phyloP scores from a whole-genome alignment of 108 stramenopile species.

The Cylindrotheca fusiformis region DNA sequence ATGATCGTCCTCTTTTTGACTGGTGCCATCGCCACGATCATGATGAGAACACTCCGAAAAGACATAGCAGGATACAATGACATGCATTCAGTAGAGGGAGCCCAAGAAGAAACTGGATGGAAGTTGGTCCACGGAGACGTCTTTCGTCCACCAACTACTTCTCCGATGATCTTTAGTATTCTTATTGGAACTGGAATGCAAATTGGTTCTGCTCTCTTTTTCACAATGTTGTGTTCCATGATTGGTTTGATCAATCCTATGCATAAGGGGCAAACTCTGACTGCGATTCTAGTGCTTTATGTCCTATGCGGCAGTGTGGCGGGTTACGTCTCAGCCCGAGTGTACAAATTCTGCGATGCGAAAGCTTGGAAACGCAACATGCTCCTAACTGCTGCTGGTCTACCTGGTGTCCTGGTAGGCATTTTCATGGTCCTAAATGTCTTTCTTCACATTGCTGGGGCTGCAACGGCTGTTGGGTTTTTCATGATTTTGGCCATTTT shows the following conservation, averaged over 20 bases:
- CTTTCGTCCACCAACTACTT: conserved; percentile 86
- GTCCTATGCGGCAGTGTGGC: conserved; percentile 89
- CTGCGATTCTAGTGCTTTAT: conserved; percentile 84
- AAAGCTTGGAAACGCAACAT: conserved; percentile 78
- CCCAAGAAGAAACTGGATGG: conserved; percentile 96
- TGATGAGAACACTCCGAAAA: conserved; percentile 90
- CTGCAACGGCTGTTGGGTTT: conserved; percentile 89
- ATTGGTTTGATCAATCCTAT: conserved; percentile 88
- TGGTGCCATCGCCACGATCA: conserved; percentile 92
- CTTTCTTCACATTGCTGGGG: conserved; percentile 74
- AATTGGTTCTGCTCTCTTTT: conserved; percentile 78
- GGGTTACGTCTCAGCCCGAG: conserved; percentile 82
- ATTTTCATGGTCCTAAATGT: conserved; percentile 87
- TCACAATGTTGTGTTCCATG: conserved; percentile 76
- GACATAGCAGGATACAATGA: conserved; percentile 98
- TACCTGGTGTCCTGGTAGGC: conserved; percentile 76
- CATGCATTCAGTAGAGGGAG: conserved; percentile 75
- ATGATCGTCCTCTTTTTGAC: conserved; percentile 98
- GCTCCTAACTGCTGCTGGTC: conserved; percentile 77
- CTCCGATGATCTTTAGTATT: conserved; percentile 81
- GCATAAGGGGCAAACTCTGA: conserved; percentile 93
- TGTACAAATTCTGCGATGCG: conserved; percentile 91
- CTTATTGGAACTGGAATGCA: conserved; percentile 93
- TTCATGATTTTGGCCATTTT: conserved; percentile 80
- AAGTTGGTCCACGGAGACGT: conserved; percentile 98